Evolutionary conservation across 495 filamentous ascomycete genomes (phyloP).

Genomic region (Podospora tetraspora): DNA sequence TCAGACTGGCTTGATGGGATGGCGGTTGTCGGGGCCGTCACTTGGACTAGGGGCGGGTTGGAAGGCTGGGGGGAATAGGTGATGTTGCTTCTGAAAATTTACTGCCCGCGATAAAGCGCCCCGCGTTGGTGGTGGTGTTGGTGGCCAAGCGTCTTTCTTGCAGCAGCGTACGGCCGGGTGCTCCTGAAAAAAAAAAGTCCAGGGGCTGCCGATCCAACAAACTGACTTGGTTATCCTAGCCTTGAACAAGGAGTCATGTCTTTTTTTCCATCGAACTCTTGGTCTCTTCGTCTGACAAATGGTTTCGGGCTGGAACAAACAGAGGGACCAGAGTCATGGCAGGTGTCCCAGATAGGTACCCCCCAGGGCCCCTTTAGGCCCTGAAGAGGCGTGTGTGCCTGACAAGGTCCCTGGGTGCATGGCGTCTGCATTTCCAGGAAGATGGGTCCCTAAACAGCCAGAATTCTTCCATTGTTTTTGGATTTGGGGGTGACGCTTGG

Average conservation of each 20-base stretch:
- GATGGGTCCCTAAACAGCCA: background rate
- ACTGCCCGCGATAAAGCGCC: background rate
- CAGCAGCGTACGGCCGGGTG: background rate
- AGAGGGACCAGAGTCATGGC: background rate
- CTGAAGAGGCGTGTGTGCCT: background rate
- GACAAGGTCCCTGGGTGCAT: background rate
- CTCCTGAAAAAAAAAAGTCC: background rate
- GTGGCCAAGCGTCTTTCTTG: background rate
- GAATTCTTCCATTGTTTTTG: background rate
- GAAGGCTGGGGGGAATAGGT: background rate
- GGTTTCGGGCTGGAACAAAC: background rate
- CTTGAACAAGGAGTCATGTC: background rate
- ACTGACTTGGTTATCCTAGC: background rate
- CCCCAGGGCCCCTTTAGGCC: background rate
- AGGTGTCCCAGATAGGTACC: no score
- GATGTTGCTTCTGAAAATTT: background rate
- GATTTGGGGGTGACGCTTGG: background rate
- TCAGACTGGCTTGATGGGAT: background rate
- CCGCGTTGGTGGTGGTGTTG: background rate
- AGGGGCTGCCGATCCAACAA: background rate
- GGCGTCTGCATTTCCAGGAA: background rate
- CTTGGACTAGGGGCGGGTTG: background rate
- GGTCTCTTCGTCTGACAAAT: slow-evolving; percentile 1
- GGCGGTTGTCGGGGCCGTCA: background rate
- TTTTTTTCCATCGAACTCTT: background rate